A percentile compares a stretch with the other conserved stretches of the same genome.
These are phyloP conservation scores for Capsicum pubescens DNA, from an alignment of 257 asterid genomes.

Conservation along the genomic window DNA sequence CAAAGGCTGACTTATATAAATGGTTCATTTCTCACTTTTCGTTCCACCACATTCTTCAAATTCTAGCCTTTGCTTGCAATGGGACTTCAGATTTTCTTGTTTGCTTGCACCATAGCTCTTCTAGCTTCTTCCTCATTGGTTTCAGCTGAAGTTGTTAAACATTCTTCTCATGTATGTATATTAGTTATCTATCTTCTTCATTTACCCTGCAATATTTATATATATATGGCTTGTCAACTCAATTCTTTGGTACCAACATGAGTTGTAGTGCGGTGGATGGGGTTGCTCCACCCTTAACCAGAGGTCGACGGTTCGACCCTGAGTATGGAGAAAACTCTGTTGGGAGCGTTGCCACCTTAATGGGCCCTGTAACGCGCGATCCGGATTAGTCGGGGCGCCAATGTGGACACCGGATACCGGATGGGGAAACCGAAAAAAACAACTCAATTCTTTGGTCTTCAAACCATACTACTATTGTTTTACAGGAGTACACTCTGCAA, in stretches of 20 bases:
- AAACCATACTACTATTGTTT: neutral
- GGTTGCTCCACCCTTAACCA: too few relatives aligned
- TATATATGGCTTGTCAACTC: neutral
- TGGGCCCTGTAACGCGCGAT: too few relatives aligned
- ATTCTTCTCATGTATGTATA: conserved; percentile 28
- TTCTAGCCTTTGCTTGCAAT: neutral
- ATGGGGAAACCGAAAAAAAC: too few relatives aligned
- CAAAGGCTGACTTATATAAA: neutral
- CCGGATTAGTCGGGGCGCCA: too few relatives aligned
- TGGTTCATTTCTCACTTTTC: neutral
- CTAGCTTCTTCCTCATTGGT: conserved; percentile 5
- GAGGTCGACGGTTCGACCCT: too few relatives aligned
- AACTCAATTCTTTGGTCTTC: neutral
- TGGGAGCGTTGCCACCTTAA: too few relatives aligned
- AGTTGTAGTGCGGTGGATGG: too few relatives aligned
- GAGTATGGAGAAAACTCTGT: too few relatives aligned
- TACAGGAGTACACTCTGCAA: neutral
- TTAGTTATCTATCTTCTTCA: neutral
- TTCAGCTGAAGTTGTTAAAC: conserved; percentile 27
- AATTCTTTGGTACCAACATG: too few relatives aligned
- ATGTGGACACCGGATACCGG: too few relatives aligned
- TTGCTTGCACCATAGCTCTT: conserved; percentile 25
- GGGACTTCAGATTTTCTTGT: neutral
- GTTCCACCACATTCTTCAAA: neutral
- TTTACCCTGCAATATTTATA: neutral